These are phyloP conservation scores for Tetraselmis chui DNA, from an alignment of 139 green algal genomes.

Conservation along the genomic window DNA sequence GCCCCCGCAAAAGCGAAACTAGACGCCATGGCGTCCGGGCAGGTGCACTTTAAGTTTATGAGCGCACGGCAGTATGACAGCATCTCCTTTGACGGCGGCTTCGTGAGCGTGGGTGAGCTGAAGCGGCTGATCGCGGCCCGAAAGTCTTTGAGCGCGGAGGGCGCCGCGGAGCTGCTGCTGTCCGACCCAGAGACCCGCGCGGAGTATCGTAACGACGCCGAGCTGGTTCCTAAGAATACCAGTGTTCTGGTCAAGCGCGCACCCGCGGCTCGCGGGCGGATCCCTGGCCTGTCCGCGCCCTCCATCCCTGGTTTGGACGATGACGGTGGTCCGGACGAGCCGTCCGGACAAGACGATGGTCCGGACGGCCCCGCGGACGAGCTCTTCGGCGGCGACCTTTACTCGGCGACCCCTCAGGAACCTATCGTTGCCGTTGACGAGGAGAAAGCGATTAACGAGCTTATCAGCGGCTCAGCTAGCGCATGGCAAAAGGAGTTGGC, in stretches of 20 bases:
- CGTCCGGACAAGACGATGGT: too few species aligned
- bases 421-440: not conserved
- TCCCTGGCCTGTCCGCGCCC: not conserved
- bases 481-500: not conserved
- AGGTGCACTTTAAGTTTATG: slow-evolving; percentile 68
- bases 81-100: slow-evolving; percentile 63
- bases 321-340: not conserved
- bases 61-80: slow-evolving; percentile 37
- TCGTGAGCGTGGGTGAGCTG: slow-evolving; percentile 66
- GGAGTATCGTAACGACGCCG: slow-evolving; percentile 51
- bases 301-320: not conserved
- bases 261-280: slow-evolving; percentile 15
- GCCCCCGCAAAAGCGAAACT: too few species aligned
- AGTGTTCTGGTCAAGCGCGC: slow-evolving; percentile 60
- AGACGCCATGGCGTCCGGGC: not conserved
- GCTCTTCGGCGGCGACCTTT: not conserved
- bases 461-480: not conserved
- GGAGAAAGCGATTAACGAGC: not conserved
- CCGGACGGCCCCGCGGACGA: not conserved
- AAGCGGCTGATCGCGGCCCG: slow-evolving; percentile 71
- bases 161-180: not conserved
- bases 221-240: slow-evolving; percentile 52
- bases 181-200: slow-evolving; percentile 27
- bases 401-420: not conserved
- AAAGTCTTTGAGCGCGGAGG: slow-evolving; percentile 18